phyloP scores from a whole-genome alignment of 495 filamentous ascomycete genomes.

The Neurospora africana region DNA sequence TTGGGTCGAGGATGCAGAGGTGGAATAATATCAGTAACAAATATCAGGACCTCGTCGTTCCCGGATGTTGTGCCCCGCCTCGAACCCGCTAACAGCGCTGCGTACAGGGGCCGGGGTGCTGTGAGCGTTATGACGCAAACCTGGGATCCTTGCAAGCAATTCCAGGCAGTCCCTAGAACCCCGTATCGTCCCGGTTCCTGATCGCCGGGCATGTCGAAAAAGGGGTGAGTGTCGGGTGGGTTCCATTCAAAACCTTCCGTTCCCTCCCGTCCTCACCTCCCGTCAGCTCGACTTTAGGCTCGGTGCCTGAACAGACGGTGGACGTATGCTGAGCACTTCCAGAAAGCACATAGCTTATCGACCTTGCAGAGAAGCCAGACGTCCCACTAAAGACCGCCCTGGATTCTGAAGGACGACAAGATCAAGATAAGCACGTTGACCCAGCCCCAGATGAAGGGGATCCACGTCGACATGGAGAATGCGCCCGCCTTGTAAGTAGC shows the following conservation, averaged over 20 bases:
- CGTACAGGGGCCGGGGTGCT: conserved; percentile 16
- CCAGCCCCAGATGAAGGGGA: conserved; percentile 88
- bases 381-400: conserved; percentile 67
- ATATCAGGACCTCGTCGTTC: not conserved
- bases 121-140: conserved; percentile 14
- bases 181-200: not conserved
- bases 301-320: conserved; percentile 32
- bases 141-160: conserved; percentile 1
- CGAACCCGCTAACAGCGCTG: conserved; percentile 56
- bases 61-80: not conserved
- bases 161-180: not conserved
- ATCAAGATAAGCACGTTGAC: conserved; percentile 85
- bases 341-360: not conserved
- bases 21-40: not conserved
- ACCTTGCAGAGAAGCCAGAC: not conserved
- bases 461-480: conserved; percentile 95
- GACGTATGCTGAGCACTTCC: not conserved
- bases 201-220: not conserved
- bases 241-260: not conserved
- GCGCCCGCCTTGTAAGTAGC: conserved; percentile 79
- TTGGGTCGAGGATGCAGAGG: not conserved
- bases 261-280: not conserved
- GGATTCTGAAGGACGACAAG: conserved; percentile 86
- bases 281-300: conserved; percentile 24
- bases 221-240: not conserved